phyloP scores from a whole-genome alignment of 768 basidiomycete species.

The Leucosporidium creatinivorum region DNA sequence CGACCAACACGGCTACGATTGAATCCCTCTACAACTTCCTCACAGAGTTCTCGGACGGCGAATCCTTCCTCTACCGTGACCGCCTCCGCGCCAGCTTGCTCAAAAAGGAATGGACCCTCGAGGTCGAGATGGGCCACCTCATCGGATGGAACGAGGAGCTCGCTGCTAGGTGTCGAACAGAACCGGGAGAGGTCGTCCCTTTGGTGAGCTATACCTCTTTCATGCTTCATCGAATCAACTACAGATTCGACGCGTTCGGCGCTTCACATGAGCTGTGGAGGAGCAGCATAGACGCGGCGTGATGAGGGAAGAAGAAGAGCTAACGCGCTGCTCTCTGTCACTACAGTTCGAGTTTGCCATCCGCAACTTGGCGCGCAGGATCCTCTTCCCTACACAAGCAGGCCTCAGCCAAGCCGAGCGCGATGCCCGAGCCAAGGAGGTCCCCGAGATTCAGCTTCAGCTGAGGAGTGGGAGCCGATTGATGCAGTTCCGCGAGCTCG shows the following conservation, averaged over 20 bases:
- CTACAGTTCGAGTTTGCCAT: slow-evolving; percentile 84
- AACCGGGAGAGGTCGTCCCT: slow-evolving; percentile 80
- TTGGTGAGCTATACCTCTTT: slow-evolving; percentile 54
- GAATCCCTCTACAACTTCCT: slow-evolving; percentile 27
- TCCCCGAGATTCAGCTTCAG: slow-evolving; percentile 76
- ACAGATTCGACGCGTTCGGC: background rate
- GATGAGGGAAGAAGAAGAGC: background rate
- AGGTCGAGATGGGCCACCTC: slow-evolving; percentile 67
- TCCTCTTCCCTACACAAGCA: slow-evolving; percentile 62
- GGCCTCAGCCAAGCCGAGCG: slow-evolving; percentile 40
- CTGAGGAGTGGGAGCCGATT: slow-evolving; percentile 85
- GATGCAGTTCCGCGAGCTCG: slow-evolving; percentile 86
- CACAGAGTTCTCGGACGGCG: slow-evolving; percentile 28
- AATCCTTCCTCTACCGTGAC: slow-evolving; percentile 47
- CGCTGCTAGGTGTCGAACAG: slow-evolving; percentile 80
- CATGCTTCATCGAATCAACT: background rate
- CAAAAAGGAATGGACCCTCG: slow-evolving; percentile 74
- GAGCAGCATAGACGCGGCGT: too few species aligned
- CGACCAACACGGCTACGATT: slow-evolving; percentile 27
- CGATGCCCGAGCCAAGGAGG: slow-evolving; percentile 36
- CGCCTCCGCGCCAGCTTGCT: slow-evolving; percentile 81
- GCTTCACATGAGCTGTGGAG: too few species aligned
- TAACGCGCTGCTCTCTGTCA: background rate
- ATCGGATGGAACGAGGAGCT: slow-evolving; percentile 84
- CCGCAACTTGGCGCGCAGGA: slow-evolving; percentile 69